Percentiles rank a stretch among this genome's conserved stretches.
Evolutionary conservation across 78 protist genomes (phyloP).

Genomic region (Neovahlkampfia damariscottae): DNA sequence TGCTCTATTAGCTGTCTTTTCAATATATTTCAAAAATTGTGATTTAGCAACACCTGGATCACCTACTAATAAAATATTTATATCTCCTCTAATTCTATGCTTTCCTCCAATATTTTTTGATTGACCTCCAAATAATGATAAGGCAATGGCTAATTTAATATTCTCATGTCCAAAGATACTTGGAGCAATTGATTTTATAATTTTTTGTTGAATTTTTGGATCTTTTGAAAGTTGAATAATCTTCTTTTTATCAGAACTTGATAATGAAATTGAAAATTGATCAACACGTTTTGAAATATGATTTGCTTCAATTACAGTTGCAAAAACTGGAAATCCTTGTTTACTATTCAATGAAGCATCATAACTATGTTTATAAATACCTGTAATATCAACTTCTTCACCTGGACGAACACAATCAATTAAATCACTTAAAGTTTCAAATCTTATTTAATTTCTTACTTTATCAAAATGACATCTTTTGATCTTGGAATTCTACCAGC

Average conservation of each 20-base stretch:
- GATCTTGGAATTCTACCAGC: constrained; percentile 97
- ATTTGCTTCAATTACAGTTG: constrained; percentile 93
- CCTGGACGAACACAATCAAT: constrained; percentile 93
- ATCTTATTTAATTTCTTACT: too few relatives aligned
- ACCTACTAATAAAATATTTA: constrained; percentile 96
- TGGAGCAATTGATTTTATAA: constrained; percentile 90
- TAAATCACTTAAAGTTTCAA: constrained; percentile 73
- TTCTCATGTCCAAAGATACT: constrained; percentile 95
- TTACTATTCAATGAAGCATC: constrained; percentile 62
- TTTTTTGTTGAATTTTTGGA: constrained; percentile 45
- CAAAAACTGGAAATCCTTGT: constrained; percentile 96
- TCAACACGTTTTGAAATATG: constrained; percentile 45
- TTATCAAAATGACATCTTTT: constrained; percentile 84
- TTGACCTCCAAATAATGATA: constrained; percentile 92
- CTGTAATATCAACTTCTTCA: constrained; percentile 86
- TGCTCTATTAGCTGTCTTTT: constrained; percentile 91
- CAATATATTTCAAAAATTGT: constrained; percentile 87
- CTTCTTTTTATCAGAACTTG: constrained; percentile 71
- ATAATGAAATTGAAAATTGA: constrained; percentile 26
- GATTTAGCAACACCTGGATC: constrained; percentile 99
- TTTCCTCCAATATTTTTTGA: constrained; percentile 46
- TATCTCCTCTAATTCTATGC: constrained; percentile 96
- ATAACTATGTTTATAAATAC: constrained; percentile 66
- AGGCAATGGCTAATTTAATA: constrained; percentile 88
- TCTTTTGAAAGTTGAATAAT: constrained; percentile 55